Base-by-base conservation (phyloP, 2,329 filamentous ascomycete genomes). In the Phoma sp. region DNA sequence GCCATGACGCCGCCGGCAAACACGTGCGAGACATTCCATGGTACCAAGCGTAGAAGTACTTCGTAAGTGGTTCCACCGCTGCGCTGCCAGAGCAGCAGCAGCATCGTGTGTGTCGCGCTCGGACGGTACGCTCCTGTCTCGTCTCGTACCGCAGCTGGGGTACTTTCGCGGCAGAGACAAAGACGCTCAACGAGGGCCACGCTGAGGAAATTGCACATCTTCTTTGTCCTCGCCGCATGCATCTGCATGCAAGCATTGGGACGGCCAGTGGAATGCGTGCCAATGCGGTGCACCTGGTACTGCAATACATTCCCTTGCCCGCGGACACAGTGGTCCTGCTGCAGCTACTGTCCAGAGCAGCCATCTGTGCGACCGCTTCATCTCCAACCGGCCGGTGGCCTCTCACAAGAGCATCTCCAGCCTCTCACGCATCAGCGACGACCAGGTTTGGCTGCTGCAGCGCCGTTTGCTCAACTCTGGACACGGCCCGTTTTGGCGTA, bases 401-500 rank as follows among this genome's bases (percentile, higher is more conserved):
- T 38, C 36, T 30, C 36, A 39, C 48, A 50, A 7, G 40, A 58
- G 35, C 47, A 58, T 58, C 51, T 46, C 46, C 47, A 55, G 30
- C 46, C 62, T 57, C 55, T 50, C 27, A 46, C 43, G 60, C 58
- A 53, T 37, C 48, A 58, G 52, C 61, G 35, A 58, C 55, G 43
- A 52, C 62, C 59, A 55, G 44, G 57, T 62, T 62, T 57, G 50
- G 57, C 51, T 46, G 57, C 67, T 70, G 67, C 68, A 68, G 57
- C 65, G 55, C 68, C 70, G 68, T 72, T 71, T 60, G 43, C 62
- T 61, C 52, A 53, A 55, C 60, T 52, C 50, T 64, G 58, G 53
- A 58, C 44, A 52, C 44, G 44, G 45, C 60, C 67, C 69, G 67
- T 69, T 68, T 62, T 64, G 58, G 69, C 69, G 63, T 61, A 62